Conservation (phyloP, 1,139 yeast genomes). For the Protomyces inundatus region DNA sequence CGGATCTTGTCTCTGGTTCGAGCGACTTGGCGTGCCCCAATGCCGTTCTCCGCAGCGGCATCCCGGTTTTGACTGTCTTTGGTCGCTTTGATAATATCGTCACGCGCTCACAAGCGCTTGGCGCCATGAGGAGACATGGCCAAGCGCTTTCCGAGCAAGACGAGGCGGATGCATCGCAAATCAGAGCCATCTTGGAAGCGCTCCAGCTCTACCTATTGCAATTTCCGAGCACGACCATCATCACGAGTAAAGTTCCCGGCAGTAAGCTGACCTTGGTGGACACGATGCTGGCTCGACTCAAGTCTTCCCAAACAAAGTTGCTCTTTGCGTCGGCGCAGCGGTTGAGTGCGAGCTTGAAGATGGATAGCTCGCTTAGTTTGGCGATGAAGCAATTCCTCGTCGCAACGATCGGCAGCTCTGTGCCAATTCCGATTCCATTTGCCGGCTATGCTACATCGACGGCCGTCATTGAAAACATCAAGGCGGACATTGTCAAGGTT, state of each 20-base stretch:
- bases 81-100: conserved; percentile 21
- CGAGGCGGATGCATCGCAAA: conserved; percentile 3
- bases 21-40: conserved; percentile 4
- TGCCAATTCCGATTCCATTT: conserved; percentile 20
- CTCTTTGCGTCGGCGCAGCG: conserved; percentile 20
- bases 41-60: not conserved
- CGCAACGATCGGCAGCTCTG: conserved; percentile 8
- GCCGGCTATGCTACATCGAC: conserved; percentile 11
- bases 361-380: conserved; percentile 5
- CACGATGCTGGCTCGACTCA: not conserved
- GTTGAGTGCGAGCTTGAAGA: conserved; percentile 8
- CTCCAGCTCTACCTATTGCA: conserved; percentile 25
- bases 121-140: not conserved
- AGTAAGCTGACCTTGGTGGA: conserved; percentile 12
- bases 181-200: conserved; percentile 28
- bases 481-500: conserved; percentile 9
- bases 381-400: conserved; percentile 22
- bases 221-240: not conserved
- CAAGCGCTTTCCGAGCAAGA: not conserved
- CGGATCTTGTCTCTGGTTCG: not conserved
- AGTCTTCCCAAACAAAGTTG: conserved; percentile 5
- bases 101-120: conserved; percentile 7
- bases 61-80: conserved; percentile 16
- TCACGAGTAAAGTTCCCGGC: conserved; percentile 8
- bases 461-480: conserved; percentile 13